These are phyloP conservation scores for Saturnispora halmiae DNA, from an alignment of 805 yeast genomes.

Conservation along the genomic window DNA sequence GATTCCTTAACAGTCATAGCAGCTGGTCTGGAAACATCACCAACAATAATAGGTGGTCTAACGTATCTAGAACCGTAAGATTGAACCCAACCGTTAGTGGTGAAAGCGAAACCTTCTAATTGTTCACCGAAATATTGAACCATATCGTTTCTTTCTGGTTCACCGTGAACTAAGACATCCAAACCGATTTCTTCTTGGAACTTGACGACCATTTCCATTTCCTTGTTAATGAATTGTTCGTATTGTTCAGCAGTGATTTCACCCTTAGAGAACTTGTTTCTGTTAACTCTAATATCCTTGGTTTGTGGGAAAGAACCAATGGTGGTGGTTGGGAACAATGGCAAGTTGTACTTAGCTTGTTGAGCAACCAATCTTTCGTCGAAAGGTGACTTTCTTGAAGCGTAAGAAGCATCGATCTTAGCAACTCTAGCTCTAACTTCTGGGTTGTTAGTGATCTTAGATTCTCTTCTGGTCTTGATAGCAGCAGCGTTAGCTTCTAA, in stretches of 20 bases:
- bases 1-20: slow-evolving; percentile 99
- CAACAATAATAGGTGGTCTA: slow-evolving; percentile 98
- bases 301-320: slow-evolving; percentile 99
- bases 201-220: slow-evolving; percentile 90
- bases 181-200: slow-evolving; percentile 99
- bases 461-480: slow-evolving; percentile 74
- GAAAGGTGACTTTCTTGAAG: slow-evolving; percentile 83
- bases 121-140: slow-evolving; percentile 99
- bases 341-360: slow-evolving; percentile 80
- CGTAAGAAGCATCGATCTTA: slow-evolving; percentile 61
- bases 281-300: slow-evolving; percentile 95
- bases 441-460: slow-evolving; percentile 84
- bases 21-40: slow-evolving; percentile 97
- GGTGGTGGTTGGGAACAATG: slow-evolving; percentile 99
- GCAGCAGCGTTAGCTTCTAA: slow-evolving; percentile 83
- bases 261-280: slow-evolving; percentile 98
- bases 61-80: slow-evolving; percentile 99
- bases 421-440: slow-evolving; percentile 84
- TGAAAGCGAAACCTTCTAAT: slow-evolving; percentile 96
- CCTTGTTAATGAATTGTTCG: slow-evolving; percentile 93
- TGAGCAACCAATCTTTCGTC: slow-evolving; percentile 81
- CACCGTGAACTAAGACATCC: slow-evolving; percentile 99
- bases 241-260: slow-evolving; percentile 89
- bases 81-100: slow-evolving; percentile 99
- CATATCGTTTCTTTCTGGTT: slow-evolving; percentile 99